These are phyloP conservation scores for Diaporthe sp. DNA, from an alignment of 2,329 filamentous ascomycete genomes.

Conservation along the genomic window DNA sequence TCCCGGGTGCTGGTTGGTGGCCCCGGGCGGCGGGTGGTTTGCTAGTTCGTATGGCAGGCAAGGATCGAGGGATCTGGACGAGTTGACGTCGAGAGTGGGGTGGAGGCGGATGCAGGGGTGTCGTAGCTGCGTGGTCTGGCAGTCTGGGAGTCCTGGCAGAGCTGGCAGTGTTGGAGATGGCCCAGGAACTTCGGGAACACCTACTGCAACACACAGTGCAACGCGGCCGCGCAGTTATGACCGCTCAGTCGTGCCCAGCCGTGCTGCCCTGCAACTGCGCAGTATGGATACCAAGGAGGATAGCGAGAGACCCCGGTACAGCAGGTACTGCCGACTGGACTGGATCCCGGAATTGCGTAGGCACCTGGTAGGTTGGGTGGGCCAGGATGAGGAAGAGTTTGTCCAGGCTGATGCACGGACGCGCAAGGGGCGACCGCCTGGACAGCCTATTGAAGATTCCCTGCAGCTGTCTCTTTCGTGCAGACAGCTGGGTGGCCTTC, in stretches of 20 bases:
- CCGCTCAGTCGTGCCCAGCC: not conserved
- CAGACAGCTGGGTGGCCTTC: not conserved
- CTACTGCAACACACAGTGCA: not conserved
- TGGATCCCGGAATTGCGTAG: not conserved
- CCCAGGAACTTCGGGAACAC: not conserved
- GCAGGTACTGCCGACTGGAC: not conserved
- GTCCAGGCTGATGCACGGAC: constrained; percentile 15
- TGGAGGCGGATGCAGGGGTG: constrained; percentile 11
- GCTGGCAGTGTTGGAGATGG: not conserved
- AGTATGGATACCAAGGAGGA: not conserved
- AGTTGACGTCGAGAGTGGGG: constrained; percentile 25
- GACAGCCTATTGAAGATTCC: constrained; percentile 9
- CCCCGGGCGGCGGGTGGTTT: not conserved
- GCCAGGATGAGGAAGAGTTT: constrained; percentile 4
- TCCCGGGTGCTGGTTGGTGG: constrained; percentile 1
- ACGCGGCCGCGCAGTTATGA: not conserved
- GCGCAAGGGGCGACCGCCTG: not conserved
- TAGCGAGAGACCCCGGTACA: not conserved
- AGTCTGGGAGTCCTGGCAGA: constrained; percentile 1
- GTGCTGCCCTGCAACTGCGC: not conserved
- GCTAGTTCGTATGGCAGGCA: constrained; percentile 9
- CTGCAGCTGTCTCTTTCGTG: not conserved
- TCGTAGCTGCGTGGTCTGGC: not conserved
- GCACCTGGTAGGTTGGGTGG: no score
- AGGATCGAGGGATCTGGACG: constrained; percentile 22